A percentile compares a stretch with the other conserved stretches of the same genome.
phyloP scores from a whole-genome alignment of 768 basidiomycete species.

The Lentinus tigrinus region DNA sequence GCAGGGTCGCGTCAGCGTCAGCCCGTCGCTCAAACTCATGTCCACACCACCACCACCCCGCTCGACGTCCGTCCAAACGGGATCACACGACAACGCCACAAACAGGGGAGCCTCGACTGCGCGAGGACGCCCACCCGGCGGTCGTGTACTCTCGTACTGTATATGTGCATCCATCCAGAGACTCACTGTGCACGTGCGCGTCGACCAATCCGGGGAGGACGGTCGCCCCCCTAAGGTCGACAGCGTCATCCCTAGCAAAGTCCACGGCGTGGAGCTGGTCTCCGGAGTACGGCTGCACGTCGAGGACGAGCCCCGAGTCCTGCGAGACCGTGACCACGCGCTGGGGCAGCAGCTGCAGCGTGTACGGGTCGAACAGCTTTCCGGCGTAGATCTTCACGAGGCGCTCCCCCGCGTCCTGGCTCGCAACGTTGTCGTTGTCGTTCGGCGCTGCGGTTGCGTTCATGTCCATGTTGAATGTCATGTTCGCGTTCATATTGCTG shows the following conservation, averaged over 20 bases:
- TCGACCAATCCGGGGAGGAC: slow-evolving; percentile 61
- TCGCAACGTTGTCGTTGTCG: neutral
- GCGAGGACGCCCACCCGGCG: too few relatives aligned
- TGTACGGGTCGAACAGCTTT: slow-evolving; percentile 49
- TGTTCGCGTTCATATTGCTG: too few relatives aligned
- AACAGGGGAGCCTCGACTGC: neutral
- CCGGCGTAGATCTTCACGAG: slow-evolving; percentile 39
- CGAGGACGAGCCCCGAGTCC: slow-evolving; percentile 47
- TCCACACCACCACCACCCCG: neutral
- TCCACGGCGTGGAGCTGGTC: slow-evolving; percentile 38
- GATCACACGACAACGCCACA: neutral
- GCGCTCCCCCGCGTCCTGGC: neutral
- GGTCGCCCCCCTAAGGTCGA: slow-evolving; percentile 45
- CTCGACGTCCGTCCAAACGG: neutral
- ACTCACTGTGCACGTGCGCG: slow-evolving; percentile 53
- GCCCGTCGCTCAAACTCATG: neutral
- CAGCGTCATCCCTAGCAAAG: slow-evolving; percentile 10
- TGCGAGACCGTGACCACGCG: slow-evolving; percentile 48
- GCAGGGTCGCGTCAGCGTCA: slow-evolving; percentile 1
- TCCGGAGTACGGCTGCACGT: slow-evolving; percentile 31
- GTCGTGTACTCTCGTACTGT: too few relatives aligned
- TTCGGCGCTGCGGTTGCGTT: too few relatives aligned
- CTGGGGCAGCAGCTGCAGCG: slow-evolving; percentile 40
- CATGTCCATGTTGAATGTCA: neutral
- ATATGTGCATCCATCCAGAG: too few relatives aligned